Percentiles rank a stretch among this genome's conserved stretches.
These are phyloP conservation scores for Pseudogymnoascus sp. DNA, from an alignment of 2,329 filamentous ascomycete genomes.

Conservation along the genomic window DNA sequence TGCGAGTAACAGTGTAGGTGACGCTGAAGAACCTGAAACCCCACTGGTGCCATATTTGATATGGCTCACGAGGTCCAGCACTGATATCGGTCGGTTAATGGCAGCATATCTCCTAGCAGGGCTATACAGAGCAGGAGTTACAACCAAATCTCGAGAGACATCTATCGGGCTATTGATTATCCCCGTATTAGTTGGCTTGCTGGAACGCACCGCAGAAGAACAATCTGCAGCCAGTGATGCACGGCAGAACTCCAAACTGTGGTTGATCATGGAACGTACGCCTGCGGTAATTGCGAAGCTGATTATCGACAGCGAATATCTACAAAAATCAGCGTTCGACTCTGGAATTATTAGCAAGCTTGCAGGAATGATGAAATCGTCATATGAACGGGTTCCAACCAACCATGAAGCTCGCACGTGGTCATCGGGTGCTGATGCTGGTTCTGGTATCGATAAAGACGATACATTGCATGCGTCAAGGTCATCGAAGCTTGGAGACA, in stretches of 20 bases:
- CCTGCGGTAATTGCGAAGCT: conserved; percentile 71
- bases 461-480: conserved; percentile 18
- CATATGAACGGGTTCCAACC: conserved; percentile 51
- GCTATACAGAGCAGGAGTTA: conserved; percentile 60
- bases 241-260: conserved; percentile 34
- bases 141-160: conserved; percentile 55
- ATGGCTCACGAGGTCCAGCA: conserved; percentile 49
- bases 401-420: conserved; percentile 44
- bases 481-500: conserved; percentile 47
- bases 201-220: conserved; percentile 41
- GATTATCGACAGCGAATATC: conserved; percentile 65
- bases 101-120: conserved; percentile 62
- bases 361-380: conserved; percentile 56
- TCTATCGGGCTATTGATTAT: conserved; percentile 61
- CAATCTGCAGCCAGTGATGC: conserved; percentile 33
- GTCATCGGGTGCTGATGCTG: conserved; percentile 32
- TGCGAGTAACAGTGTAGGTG: conserved; percentile 25
- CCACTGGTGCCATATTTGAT: conserved; percentile 69
- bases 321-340: conserved; percentile 79
- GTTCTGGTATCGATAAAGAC: neutral
- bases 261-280: conserved; percentile 58
- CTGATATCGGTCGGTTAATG: conserved; percentile 55
- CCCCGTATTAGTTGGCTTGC: conserved; percentile 59
- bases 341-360: conserved; percentile 54
- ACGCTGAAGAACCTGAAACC: conserved; percentile 56